These are phyloP conservation scores for Stylonectria norvegica DNA, from an alignment of 2,329 filamentous ascomycete genomes.

Conservation along the genomic window DNA sequence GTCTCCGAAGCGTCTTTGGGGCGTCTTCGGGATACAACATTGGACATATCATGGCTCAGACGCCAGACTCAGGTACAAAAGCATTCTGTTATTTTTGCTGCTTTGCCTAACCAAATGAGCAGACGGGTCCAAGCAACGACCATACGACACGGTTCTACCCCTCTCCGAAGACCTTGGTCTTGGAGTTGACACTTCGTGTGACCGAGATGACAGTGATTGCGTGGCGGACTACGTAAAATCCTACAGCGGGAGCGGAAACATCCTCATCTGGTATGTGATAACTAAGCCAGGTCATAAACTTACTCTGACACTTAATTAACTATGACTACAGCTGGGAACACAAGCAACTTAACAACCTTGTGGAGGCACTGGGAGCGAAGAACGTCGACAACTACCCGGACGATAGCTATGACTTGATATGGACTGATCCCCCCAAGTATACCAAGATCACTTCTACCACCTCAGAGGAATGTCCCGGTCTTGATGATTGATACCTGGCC, in stretches of 20 bases:
- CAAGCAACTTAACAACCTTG: conserved; percentile 49
- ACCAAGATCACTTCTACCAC: conserved; percentile 40
- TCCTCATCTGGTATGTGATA: conserved; percentile 51
- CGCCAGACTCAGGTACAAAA: conserved; percentile 43
- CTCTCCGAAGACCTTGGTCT: conserved; percentile 54
- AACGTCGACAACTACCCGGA: conserved; percentile 49
- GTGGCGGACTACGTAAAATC: conserved; percentile 47
- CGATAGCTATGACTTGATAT: conserved; percentile 52
- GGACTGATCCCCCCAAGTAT: conserved; percentile 53
- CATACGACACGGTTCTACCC: conserved; percentile 55
- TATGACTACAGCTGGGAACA: conserved; percentile 53
- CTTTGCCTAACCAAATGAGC: background rate
- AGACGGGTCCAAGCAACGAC: conserved; percentile 51
- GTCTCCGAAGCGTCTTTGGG: conserved; percentile 56
- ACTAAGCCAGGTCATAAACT: background rate
- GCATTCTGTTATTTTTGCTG: conserved; percentile 1
- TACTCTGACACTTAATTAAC: background rate
- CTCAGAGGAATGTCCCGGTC: conserved; percentile 52
- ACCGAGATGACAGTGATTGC: conserved; percentile 53
- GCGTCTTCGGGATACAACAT: conserved; percentile 51
- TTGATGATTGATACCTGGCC: too few species aligned
- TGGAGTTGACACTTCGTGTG: conserved; percentile 52
- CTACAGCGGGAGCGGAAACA: conserved; percentile 51
- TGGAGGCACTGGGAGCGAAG: conserved; percentile 47
- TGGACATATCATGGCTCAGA: conserved; percentile 55